phyloP scores from a whole-genome alignment of 306 rosid genomes.

The Vigna nakashimae region DNA sequence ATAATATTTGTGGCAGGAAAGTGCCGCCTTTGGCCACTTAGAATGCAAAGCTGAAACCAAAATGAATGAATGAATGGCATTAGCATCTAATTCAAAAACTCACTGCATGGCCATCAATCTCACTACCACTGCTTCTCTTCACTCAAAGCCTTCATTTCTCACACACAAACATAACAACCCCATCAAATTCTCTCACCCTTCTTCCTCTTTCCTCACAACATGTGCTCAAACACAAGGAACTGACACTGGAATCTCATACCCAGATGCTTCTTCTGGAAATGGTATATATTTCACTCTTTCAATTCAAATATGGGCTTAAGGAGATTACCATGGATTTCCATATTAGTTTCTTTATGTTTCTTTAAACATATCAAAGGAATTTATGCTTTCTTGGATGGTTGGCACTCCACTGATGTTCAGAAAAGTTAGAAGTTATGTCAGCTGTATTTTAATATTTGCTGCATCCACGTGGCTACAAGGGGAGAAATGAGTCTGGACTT shows the following conservation, averaged over 20 bases:
- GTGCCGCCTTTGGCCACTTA: constrained; percentile 6
- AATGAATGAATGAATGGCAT: not conserved
- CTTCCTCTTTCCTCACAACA: constrained; percentile 48
- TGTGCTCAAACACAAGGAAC: constrained; percentile 69
- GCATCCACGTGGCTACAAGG: not conserved
- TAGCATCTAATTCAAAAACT: not conserved
- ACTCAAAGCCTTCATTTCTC: constrained; percentile 51
- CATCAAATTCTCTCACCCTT: constrained; percentile 47
- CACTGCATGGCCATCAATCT: constrained; percentile 74
- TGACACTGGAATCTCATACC: constrained; percentile 58
- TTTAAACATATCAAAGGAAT: not conserved
- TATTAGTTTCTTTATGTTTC: not conserved
- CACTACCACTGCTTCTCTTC: constrained; percentile 55
- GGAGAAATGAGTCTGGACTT: not conserved
- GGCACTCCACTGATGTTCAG: not conserved
- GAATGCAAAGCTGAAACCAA: constrained; percentile 14
- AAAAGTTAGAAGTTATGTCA: not conserved
- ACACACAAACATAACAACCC: constrained; percentile 47
- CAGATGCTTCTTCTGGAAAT: constrained; percentile 63
- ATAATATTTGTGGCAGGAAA: constrained; percentile 55
- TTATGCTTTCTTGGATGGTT: not conserved
- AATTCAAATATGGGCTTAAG: not conserved
- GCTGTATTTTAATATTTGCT: not conserved
- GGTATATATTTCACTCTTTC: constrained; percentile 14
- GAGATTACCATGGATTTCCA: constrained; percentile 6